These are phyloP conservation scores for Colletotrichum aenigma DNA, from an alignment of 2,329 filamentous ascomycete species.

Conservation along the genomic window DNA sequence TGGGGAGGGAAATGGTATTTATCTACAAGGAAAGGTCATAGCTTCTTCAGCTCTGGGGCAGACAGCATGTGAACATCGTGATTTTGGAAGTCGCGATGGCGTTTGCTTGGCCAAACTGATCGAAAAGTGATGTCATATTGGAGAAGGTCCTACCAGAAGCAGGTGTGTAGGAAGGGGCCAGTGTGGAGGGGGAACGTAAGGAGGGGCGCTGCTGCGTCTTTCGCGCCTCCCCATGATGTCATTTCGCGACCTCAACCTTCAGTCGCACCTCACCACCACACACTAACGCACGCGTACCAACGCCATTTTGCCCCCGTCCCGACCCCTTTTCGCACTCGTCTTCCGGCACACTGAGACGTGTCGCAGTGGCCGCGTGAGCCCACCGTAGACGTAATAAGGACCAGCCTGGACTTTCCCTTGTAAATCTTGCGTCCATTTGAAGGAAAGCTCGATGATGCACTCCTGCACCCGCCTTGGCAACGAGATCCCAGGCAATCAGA, in stretches of 20 bases:
- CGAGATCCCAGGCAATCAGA: neutral
- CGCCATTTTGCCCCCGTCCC: neutral
- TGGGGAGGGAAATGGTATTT: conserved; percentile 1
- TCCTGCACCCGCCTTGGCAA: neutral
- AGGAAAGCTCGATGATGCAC: conserved; percentile 1
- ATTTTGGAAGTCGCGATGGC: conserved; percentile 6
- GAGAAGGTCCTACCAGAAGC: neutral
- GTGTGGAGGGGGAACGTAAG: neutral
- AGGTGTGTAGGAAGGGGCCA: neutral
- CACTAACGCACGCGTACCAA: neutral
- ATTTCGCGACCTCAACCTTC: neutral
- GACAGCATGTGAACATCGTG: conserved; percentile 12
- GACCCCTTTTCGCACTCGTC: neutral
- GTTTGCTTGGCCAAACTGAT: neutral
- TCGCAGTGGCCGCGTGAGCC: conserved; percentile 3
- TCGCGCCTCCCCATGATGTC: conserved; percentile 11
- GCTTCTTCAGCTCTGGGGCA: neutral
- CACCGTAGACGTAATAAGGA: conserved; percentile 11
- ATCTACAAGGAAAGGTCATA: neutral
- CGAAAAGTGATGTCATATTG: conserved; percentile 19
- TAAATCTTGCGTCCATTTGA: neutral
- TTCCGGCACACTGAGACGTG: conserved; percentile 1
- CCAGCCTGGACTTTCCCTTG: neutral
- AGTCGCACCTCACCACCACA: neutral
- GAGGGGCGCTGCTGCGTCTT: conserved; percentile 7